Base-by-base conservation (phyloP, 2,329 filamentous ascomycete genomes). In the Thelonectria blattea region DNA sequence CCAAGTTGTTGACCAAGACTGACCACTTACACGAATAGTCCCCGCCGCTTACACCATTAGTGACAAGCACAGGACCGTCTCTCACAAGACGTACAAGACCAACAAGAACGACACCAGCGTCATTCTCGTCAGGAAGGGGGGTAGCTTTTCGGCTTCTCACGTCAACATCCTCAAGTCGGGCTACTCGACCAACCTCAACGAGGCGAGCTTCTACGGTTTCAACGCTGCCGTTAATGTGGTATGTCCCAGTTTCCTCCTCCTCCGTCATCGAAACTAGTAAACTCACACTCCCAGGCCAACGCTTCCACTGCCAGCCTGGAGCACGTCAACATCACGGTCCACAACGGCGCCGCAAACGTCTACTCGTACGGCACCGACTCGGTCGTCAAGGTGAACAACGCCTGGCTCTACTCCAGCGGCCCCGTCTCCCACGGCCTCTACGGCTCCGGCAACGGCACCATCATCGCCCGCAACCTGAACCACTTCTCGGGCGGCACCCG, bases 181-280 rank as follows among this genome's bases (percentile, higher is more conserved):
- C 1, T 60, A 60, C 48, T 56, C 58, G 2, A 52, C 37, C 34
- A 60, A 60, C 58, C 58, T 60, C 24, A 56, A 60, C 52, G 53
- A 56, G 24, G 58, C 58, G 20, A 60, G 58, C 18, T 60, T 60
- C 48, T 60, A 49, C 32, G 58, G 58, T 10, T 60, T 60, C 43
- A 60, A 60, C 9, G 47, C 58, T 22, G 58, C 58, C 12, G 34
- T 60, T 42, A 60, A 60, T 17, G 52, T 60, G 32, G 58, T 60
- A 47, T 14, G 58, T 57, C 17, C 41, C 24, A n/a, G 17, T 32
- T 15, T 30, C 30, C 43, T 18, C 32, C 7, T 20, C 22, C 27
- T 12, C 5, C 11, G 27, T 27, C 41, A 24, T 2, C 3, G 11
- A n/a, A 3, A 15, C 17, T 20, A 27, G 9, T n/a, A 27, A 20